Evolutionary conservation across 768 basidiomycete genomes (phyloP).

Genomic region (Amanita inopinata): DNA sequence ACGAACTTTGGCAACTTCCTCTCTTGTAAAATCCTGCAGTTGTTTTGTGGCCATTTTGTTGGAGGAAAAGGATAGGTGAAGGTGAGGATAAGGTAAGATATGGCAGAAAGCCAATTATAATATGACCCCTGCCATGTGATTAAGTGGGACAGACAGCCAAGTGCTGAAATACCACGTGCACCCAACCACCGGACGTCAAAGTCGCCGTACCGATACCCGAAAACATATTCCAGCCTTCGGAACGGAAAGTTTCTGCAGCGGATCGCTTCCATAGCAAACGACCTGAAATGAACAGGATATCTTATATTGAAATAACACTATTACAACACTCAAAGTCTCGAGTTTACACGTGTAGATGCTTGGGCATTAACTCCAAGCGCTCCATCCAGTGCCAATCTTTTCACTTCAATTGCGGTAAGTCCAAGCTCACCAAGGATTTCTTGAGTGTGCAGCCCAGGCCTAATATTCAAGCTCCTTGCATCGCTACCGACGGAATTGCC

Average conservation of each 20-base stretch:
- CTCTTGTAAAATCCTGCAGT: slow-evolving; percentile 36
- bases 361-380: slow-evolving; percentile 30
- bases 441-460: slow-evolving; percentile 44
- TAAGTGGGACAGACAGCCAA: neutral
- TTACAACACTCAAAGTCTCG: slow-evolving; percentile 5
- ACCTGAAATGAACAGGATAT: too few relatives aligned
- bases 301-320: too few relatives aligned
- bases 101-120: too few relatives aligned
- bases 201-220: too few relatives aligned
- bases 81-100: neutral
- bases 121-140: neutral
- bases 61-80: neutral
- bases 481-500: slow-evolving; percentile 6
- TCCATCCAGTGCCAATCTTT: slow-evolving; percentile 33
- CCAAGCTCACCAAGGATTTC: slow-evolving; percentile 46
- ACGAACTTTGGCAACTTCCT: slow-evolving; percentile 65
- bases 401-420: slow-evolving; percentile 28
- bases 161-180: neutral
- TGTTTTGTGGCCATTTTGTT: slow-evolving; percentile 20
- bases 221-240: too few relatives aligned
- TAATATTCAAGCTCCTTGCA: slow-evolving; percentile 18
- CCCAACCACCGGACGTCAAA: neutral
- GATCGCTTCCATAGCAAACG: too few relatives aligned
- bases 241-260: too few relatives aligned
- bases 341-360: slow-evolving; percentile 10